Evolutionary conservation across 192 early-diverging fungal species (phyloP).

Genomic region (Allomyces arbusculus): DNA sequence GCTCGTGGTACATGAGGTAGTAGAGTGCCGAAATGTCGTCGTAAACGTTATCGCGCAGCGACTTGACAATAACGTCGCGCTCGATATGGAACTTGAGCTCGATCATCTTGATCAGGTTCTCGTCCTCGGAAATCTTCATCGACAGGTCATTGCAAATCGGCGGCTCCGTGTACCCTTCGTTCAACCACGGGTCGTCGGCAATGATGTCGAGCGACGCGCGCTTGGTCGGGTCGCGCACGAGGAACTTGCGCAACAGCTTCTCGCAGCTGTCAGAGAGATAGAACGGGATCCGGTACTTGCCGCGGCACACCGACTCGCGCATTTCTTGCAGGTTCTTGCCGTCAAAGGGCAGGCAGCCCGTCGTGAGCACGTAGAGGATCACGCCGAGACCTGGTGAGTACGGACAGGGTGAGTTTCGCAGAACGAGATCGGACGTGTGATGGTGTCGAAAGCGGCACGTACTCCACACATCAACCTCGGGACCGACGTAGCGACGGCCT

Average conservation of each 20-base stretch:
- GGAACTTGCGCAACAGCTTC: constrained; percentile 64
- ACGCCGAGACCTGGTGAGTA: not conserved
- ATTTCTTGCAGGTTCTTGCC: constrained; percentile 14
- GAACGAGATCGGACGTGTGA: not conserved
- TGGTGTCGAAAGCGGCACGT: constrained; percentile 22
- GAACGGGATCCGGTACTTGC: constrained; percentile 41
- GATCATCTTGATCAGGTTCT: constrained; percentile 27
- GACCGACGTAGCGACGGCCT: constrained; percentile 79
- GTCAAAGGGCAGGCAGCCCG: constrained; percentile 72
- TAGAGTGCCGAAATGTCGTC: constrained; percentile 35
- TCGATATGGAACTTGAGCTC: constrained; percentile 31
- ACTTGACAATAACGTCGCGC: constrained; percentile 20
- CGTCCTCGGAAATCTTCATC: constrained; percentile 25
- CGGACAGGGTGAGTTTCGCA: not conserved
- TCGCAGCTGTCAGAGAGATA: constrained; percentile 29
- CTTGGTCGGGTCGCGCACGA: constrained; percentile 69
- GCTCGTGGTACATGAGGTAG: constrained; percentile 38
- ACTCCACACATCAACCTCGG: constrained; percentile 96
- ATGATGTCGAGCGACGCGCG: constrained; percentile 40
- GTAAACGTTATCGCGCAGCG: constrained; percentile 30
- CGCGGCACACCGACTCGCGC: constrained; percentile 37
- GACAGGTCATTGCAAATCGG: constrained; percentile 26
- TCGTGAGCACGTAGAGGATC: constrained; percentile 57
- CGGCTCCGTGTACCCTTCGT: constrained; percentile 27
- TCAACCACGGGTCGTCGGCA: constrained; percentile 39